These are phyloP conservation scores for Termitomyces sp. DNA, from an alignment of 768 basidiomycete species.

Conservation along the genomic window DNA sequence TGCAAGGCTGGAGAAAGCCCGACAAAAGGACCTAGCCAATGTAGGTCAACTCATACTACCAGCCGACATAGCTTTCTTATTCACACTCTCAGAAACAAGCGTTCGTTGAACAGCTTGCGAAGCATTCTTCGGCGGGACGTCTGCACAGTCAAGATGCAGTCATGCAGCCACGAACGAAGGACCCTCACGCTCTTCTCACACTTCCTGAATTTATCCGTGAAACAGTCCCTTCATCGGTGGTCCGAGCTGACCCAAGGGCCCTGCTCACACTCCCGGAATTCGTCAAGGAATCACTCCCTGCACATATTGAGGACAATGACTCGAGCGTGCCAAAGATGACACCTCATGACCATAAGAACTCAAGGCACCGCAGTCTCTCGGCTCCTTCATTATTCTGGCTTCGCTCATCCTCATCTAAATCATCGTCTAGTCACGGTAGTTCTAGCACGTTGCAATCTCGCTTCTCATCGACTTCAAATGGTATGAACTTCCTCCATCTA, in stretches of 20 bases:
- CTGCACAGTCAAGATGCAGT: slow-evolving; percentile 77
- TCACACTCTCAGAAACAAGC: slow-evolving; percentile 48
- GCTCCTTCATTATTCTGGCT: slow-evolving; percentile 61
- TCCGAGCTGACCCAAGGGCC: slow-evolving; percentile 35
- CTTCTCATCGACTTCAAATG: slow-evolving; percentile 12
- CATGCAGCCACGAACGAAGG: slow-evolving; percentile 37
- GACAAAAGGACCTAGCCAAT: slow-evolving; percentile 57
- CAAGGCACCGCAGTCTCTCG: slow-evolving; percentile 48
- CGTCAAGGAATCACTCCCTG: slow-evolving; percentile 42
- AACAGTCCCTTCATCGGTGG: slow-evolving; percentile 31
- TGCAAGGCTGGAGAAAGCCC: slow-evolving; percentile 46
- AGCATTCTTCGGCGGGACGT: slow-evolving; percentile 69
- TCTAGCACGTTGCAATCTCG: slow-evolving; percentile 12
- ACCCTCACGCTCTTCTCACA: slow-evolving; percentile 48
- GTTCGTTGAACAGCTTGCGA: slow-evolving; percentile 70
- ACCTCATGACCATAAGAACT: slow-evolving; percentile 22
- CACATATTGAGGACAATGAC: slow-evolving; percentile 15
- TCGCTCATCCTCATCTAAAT: slow-evolving; percentile 28
- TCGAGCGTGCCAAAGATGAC: slow-evolving; percentile 11
- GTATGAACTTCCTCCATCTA: slow-evolving; percentile 10
- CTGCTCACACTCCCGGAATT: slow-evolving; percentile 57
- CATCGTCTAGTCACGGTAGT: slow-evolving; percentile 5
- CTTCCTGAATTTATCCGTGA: slow-evolving; percentile 64
- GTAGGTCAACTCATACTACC: slow-evolving; percentile 28
- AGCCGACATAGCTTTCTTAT: background rate